A percentile compares a stretch with the other conserved stretches of the same genome.
Conservation (phyloP, 2,329 filamentous ascomycete genomes). For the Coniochaeta sp. region DNA sequence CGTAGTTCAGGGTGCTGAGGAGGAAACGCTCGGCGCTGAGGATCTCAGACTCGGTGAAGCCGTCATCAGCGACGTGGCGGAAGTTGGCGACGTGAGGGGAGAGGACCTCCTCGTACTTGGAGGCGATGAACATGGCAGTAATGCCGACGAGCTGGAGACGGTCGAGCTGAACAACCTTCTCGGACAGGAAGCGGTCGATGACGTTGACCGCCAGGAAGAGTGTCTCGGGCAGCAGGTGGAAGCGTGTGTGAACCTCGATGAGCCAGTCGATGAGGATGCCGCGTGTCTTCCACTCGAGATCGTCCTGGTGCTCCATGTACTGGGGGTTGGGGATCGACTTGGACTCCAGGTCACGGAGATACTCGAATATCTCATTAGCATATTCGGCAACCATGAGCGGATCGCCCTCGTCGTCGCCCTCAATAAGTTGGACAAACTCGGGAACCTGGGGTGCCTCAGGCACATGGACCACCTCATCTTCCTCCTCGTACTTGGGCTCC, state of each 20-base stretch:
- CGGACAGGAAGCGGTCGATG: conserved; percentile 93
- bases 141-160: conserved; percentile 94
- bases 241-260: conserved; percentile 95
- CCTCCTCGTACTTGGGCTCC: conserved; percentile 13
- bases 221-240: conserved; percentile 91
- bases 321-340: conserved; percentile 76
- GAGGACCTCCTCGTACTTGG: conserved; percentile 97
- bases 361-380: conserved; percentile 94
- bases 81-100: conserved; percentile 97
- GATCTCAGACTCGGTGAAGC: conserved; percentile 91
- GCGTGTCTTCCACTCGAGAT: conserved; percentile 97
- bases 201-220: conserved; percentile 97
- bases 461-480: conserved; percentile 20
- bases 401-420: conserved; percentile 83
- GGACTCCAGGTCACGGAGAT: conserved; percentile 79
- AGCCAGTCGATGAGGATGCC: conserved; percentile 97
- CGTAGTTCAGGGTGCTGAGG: conserved; percentile 84
- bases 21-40: conserved; percentile 95
- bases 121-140: conserved; percentile 98
- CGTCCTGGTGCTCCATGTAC: conserved; percentile 92
- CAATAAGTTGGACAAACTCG: conserved; percentile 56
- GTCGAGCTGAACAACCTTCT: conserved; percentile 92
- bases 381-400: conserved; percentile 98
- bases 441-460: conserved; percentile 21
- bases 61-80: conserved; percentile 92